phyloP scores from a whole-genome alignment of 169 alveolate species.

The Plasmodium chabaudi region DNA sequence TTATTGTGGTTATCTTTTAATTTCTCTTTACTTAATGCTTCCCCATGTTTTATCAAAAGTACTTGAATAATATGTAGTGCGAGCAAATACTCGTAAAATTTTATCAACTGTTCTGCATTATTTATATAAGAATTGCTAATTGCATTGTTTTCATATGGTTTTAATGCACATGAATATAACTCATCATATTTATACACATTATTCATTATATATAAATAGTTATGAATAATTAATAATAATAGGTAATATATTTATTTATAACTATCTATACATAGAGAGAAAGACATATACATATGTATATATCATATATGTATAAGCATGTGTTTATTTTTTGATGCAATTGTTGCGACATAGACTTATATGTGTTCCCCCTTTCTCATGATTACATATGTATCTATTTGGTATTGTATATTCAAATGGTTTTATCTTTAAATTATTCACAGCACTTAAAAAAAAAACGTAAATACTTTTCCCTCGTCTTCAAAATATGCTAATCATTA shows the following conservation, averaged over 20 bases:
- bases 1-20: not conserved
- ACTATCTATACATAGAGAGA: not conserved
- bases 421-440: too few relatives aligned
- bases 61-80: conserved; percentile 6
- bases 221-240: not conserved
- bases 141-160: conserved; percentile 26
- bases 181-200: conserved; percentile 51
- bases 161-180: conserved; percentile 29
- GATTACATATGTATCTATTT: not conserved
- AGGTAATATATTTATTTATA: not conserved
- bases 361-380: not conserved
- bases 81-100: conserved; percentile 1
- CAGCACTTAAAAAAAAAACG: too few relatives aligned
- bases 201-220: conserved; percentile 44
- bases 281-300: not conserved
- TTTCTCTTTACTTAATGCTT: not conserved
- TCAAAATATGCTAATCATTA: too few relatives aligned
- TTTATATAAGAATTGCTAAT: conserved; percentile 5
- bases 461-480: too few relatives aligned
- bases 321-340: not conserved
- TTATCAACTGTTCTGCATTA: conserved; percentile 6
- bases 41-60: conserved; percentile 29
- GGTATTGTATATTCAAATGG: too few relatives aligned
- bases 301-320: conserved; percentile 11
- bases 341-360: not conserved